These are phyloP conservation scores for Rhipidocladum racemiflorum DNA, from an alignment of 176 grass and related monocot species.

Conservation along the genomic window DNA sequence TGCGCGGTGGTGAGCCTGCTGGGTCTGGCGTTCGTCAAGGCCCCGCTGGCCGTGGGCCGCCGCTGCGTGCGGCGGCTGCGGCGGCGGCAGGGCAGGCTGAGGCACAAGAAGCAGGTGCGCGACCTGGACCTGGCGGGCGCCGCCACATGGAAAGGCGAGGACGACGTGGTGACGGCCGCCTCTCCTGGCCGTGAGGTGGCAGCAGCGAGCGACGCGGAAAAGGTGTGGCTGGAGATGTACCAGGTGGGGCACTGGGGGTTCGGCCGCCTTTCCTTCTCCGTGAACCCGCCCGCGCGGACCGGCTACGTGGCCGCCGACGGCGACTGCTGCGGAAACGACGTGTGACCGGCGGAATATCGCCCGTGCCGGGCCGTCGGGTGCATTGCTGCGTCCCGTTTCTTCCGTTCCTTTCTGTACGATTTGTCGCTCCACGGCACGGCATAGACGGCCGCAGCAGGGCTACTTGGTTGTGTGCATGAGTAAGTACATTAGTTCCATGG, in stretches of 20 bases:
- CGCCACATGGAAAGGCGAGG: not conserved
- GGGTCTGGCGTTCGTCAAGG: slow-evolving; percentile 58
- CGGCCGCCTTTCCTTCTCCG: slow-evolving; percentile 83
- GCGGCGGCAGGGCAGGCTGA: slow-evolving; percentile 26
- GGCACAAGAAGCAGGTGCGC: slow-evolving; percentile 50
- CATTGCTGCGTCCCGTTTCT: not conserved
- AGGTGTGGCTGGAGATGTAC: slow-evolving; percentile 71
- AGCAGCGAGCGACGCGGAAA: slow-evolving; percentile 30
- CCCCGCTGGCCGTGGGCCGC: slow-evolving; percentile 48
- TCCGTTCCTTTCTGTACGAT: not conserved
- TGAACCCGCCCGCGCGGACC: not conserved
- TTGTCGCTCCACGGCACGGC: not conserved
- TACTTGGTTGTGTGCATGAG: not conserved
- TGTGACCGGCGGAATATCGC: not conserved
- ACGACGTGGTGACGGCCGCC: not conserved
- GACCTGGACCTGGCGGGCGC: slow-evolving; percentile 13
- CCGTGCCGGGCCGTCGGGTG: not conserved
- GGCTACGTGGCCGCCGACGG: slow-evolving; percentile 20
- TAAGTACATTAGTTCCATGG: not conserved
- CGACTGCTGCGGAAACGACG: slow-evolving; percentile 10
- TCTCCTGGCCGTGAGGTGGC: not conserved
- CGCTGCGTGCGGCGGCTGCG: slow-evolving; percentile 47
- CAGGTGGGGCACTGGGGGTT: slow-evolving; percentile 82
- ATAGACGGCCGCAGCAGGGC: not conserved
- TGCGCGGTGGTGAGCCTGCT: slow-evolving; percentile 75